Percentiles rank a stretch among this genome's conserved stretches.
phyloP scores from a whole-genome alignment of 345 rosid genomes.

The Arabidopsis arenosa region DNA sequence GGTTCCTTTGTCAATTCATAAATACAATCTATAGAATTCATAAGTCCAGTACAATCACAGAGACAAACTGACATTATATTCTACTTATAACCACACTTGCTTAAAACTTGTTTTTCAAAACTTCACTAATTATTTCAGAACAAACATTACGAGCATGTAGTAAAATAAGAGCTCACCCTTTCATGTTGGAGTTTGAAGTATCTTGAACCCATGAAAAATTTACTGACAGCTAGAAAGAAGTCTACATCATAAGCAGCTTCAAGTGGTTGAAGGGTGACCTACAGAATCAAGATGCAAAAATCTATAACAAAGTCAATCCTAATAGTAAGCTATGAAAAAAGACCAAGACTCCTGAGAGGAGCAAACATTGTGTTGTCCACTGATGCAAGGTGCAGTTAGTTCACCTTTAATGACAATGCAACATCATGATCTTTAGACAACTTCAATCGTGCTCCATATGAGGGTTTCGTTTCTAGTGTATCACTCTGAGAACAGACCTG shows the following conservation, averaged over 20 bases:
- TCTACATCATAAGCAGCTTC: constrained; percentile 61
- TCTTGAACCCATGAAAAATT: constrained; percentile 55
- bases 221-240: constrained; percentile 52
- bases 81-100: constrained; percentile 12
- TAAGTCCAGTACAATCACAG: not conserved
- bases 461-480: constrained; percentile 51
- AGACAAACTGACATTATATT: constrained; percentile 11
- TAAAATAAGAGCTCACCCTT: constrained; percentile 64
- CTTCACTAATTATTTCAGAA: not conserved
- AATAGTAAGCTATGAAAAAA: constrained; percentile 30
- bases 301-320: constrained; percentile 30
- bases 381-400: constrained; percentile 37
- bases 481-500: constrained; percentile 51
- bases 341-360: constrained; percentile 25
- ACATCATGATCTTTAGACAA: constrained; percentile 56
- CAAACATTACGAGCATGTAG: constrained; percentile 17
- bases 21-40: no score
- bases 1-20: no score
- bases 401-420: constrained; percentile 68
- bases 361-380: constrained; percentile 7
- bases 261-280: constrained; percentile 74
- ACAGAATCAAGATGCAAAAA: constrained; percentile 33
- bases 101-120: constrained; percentile 1
- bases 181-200: constrained; percentile 69
- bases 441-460: constrained; percentile 63